Conservation (phyloP, 768 basidiomycete genomes). For the Agaricus sinodeliciosus region DNA sequence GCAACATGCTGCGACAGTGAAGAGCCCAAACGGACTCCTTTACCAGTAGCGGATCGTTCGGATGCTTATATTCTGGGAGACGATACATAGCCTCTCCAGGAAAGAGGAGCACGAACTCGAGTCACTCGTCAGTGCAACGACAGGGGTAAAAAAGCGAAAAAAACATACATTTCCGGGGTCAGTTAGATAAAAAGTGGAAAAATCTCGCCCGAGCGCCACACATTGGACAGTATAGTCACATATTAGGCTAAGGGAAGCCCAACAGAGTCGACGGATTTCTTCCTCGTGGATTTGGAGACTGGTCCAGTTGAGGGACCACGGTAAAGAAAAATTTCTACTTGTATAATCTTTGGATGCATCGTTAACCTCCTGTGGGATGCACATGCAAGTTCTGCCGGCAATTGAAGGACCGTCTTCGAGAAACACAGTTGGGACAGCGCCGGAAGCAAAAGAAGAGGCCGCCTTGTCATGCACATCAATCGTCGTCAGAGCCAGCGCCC, state of each 20-base stretch:
- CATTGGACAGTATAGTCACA: slow-evolving; percentile 65
- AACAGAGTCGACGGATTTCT: slow-evolving; percentile 69
- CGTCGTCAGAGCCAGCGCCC: slow-evolving; percentile 44
- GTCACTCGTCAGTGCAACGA: slow-evolving; percentile 4
- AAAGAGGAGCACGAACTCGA: slow-evolving; percentile 59
- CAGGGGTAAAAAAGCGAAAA: neutral
- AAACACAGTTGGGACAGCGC: slow-evolving; percentile 43
- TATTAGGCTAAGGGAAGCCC: slow-evolving; percentile 66
- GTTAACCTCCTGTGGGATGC: slow-evolving; percentile 27
- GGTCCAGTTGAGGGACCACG: slow-evolving; percentile 60
- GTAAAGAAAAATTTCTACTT: slow-evolving; percentile 43
- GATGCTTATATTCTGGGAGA: slow-evolving; percentile 25
- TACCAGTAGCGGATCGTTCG: slow-evolving; percentile 16
- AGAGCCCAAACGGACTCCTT: slow-evolving; percentile 81
- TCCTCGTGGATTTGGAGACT: slow-evolving; percentile 53
- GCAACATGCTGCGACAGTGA: slow-evolving; percentile 74
- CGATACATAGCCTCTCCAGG: slow-evolving; percentile 63
- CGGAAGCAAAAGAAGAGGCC: slow-evolving; percentile 43
- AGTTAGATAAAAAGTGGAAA: slow-evolving; percentile 51
- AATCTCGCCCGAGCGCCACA: slow-evolving; percentile 54
- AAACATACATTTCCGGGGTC: slow-evolving; percentile 56
- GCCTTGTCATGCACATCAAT: slow-evolving; percentile 51
- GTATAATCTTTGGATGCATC: slow-evolving; percentile 29
- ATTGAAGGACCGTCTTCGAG: slow-evolving; percentile 18
- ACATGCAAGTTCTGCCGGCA: slow-evolving; percentile 33